Percentiles rank a stretch among this genome's conserved stretches.
phyloP scores from a whole-genome alignment of 306 rosid genomes.

The Dalbergia oliveri region DNA sequence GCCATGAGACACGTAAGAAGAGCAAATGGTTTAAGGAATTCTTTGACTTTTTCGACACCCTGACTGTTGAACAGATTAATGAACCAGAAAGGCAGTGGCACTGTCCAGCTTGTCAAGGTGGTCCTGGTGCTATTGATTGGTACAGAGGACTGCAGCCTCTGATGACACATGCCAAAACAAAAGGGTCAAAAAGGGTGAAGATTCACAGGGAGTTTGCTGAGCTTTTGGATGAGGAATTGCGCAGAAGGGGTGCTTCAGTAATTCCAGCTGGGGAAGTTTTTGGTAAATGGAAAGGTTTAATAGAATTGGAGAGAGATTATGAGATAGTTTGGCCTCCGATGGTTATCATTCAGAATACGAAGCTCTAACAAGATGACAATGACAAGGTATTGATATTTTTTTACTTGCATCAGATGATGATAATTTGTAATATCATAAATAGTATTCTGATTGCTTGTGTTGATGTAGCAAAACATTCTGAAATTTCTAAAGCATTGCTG shows the following conservation, averaged over 20 bases:
- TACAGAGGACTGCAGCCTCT: slow-evolving; percentile 82
- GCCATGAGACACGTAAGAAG: slow-evolving; percentile 66
- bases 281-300: slow-evolving; percentile 80
- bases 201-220: slow-evolving; percentile 73
- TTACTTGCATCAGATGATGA: no score
- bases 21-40: slow-evolving; percentile 62
- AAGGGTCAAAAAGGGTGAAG: slow-evolving; percentile 72
- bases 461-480: not conserved
- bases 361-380: slow-evolving; percentile 70
- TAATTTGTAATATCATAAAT: not conserved
- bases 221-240: slow-evolving; percentile 75
- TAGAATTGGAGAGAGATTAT: slow-evolving; percentile 66
- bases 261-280: slow-evolving; percentile 70
- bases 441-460: not conserved
- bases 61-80: slow-evolving; percentile 57
- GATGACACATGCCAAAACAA: slow-evolving; percentile 77
- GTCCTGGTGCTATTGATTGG: slow-evolving; percentile 88
- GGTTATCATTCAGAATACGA: slow-evolving; percentile 73
- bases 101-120: slow-evolving; percentile 80
- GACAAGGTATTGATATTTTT: slow-evolving; percentile 58
- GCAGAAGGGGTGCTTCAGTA: slow-evolving; percentile 65
- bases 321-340: slow-evolving; percentile 86
- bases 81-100: slow-evolving; percentile 86
- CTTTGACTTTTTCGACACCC: slow-evolving; percentile 59
- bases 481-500: not conserved